A percentile compares a stretch with the other conserved stretches of the same genome.
Conservation (phyloP, 2,329 filamentous ascomycete species). For the Aureobasidium namibiae region DNA sequence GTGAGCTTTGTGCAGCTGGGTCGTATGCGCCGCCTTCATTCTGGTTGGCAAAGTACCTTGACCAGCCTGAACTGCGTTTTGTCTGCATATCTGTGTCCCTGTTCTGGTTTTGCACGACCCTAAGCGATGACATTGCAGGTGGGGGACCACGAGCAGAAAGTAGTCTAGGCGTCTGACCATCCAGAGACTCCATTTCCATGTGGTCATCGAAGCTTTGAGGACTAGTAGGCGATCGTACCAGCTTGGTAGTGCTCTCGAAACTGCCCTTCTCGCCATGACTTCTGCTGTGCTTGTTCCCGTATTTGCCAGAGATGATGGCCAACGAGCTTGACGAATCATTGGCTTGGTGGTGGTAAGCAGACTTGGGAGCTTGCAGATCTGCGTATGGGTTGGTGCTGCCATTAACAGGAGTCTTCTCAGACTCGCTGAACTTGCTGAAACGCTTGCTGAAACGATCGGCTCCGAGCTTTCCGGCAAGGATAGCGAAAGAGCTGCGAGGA, state of each 20-base stretch:
- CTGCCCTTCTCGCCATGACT: slow-evolving; percentile 41
- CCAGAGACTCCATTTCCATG: slow-evolving; percentile 16
- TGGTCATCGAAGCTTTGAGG: slow-evolving; percentile 14
- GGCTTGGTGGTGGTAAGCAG: slow-evolving; percentile 13
- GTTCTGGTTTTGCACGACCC: slow-evolving; percentile 21
- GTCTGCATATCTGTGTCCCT: slow-evolving; percentile 27
- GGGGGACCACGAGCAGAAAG: slow-evolving; percentile 30
- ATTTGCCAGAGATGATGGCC: slow-evolving; percentile 48
- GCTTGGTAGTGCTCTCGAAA: slow-evolving; percentile 51
- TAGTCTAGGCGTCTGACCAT: background rate
- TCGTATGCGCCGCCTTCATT: slow-evolving; percentile 25
- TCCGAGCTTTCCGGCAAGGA: slow-evolving; percentile 7
- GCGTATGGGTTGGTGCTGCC: background rate
- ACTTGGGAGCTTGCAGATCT: background rate
- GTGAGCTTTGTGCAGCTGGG: slow-evolving; percentile 27
- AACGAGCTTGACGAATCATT: slow-evolving; percentile 31
- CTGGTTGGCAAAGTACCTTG: slow-evolving; percentile 30
- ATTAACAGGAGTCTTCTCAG: slow-evolving; percentile 1
- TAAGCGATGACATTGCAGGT: background rate
- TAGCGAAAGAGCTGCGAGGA: slow-evolving; percentile 19
- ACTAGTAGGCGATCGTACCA: slow-evolving; percentile 42
- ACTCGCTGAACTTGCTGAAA: background rate
- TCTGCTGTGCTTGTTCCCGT: slow-evolving; percentile 42
- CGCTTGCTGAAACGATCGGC: slow-evolving; percentile 7
- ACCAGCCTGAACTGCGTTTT: slow-evolving; percentile 52